Percentiles rank a stretch among this genome's conserved stretches.
phyloP scores from a whole-genome alignment of 1,284 basidiomycete genomes.

The Moesziomyces sp. region DNA sequence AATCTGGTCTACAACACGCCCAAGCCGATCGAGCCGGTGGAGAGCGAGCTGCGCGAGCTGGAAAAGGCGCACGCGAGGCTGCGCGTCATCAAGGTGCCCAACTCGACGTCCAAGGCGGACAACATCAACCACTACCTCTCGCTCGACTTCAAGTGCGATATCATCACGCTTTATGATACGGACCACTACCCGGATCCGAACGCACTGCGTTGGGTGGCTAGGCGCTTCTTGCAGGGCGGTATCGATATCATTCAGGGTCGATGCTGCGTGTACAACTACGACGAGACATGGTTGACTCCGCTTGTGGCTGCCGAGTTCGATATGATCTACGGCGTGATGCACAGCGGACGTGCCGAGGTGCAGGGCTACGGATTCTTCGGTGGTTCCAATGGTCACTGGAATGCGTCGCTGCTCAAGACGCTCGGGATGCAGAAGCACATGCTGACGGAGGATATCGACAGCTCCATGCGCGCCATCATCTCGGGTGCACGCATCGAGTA shows the following conservation, averaged over 20 bases:
- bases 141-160: slow-evolving; percentile 50
- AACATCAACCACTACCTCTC: slow-evolving; percentile 62
- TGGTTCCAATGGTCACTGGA: slow-evolving; percentile 64
- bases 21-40: slow-evolving; percentile 53
- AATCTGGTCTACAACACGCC: slow-evolving; percentile 63
- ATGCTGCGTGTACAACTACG: slow-evolving; percentile 61
- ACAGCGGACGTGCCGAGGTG: slow-evolving; percentile 55
- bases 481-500: slow-evolving; percentile 61
- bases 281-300: slow-evolving; percentile 49
- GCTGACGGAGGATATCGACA: slow-evolving; percentile 64
- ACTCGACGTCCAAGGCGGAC: slow-evolving; percentile 59
- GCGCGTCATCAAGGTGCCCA: slow-evolving; percentile 57
- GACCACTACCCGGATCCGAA: slow-evolving; percentile 60
- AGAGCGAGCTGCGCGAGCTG: slow-evolving; percentile 47
- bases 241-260: slow-evolving; percentile 63
- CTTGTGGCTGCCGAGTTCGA: slow-evolving; percentile 61
- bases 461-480: slow-evolving; percentile 59
- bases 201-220: slow-evolving; percentile 55
- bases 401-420: slow-evolving; percentile 53
- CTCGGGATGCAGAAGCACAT: slow-evolving; percentile 60
- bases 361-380: slow-evolving; percentile 62
- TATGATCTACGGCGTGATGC: slow-evolving; percentile 61
- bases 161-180: slow-evolving; percentile 61
- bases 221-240: slow-evolving; percentile 56
- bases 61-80: slow-evolving; percentile 41